Percentiles rank a stretch among this genome's conserved stretches.
Evolutionary conservation across 106 monocot genomes (phyloP).

Genomic region (Vanilla planifolia): DNA sequence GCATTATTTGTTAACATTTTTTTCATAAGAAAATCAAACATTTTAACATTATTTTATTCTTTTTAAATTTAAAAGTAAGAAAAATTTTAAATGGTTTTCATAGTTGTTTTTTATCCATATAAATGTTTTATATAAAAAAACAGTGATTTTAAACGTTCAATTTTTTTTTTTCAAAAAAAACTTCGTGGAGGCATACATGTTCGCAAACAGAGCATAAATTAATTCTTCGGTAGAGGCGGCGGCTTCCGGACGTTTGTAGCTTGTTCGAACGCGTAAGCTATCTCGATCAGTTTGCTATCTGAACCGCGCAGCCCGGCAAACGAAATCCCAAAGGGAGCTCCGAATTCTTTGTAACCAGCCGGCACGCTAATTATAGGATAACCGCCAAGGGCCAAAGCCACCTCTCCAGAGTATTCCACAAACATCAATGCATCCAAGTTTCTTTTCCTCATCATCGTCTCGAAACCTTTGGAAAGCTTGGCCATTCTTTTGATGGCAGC

Average conservation of each 20-base stretch:
- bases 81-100: too few relatives aligned
- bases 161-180: too few relatives aligned
- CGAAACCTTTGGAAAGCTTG: conserved; percentile 37
- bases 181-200: too few relatives aligned
- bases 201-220: too few relatives aligned
- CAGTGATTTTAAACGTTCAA: too few relatives aligned
- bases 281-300: conserved; percentile 65
- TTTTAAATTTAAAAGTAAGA: too few relatives aligned
- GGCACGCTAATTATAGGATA: conserved; percentile 71
- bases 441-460: conserved; percentile 50
- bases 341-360: conserved; percentile 42
- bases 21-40: too few relatives aligned
- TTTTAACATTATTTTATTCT: too few relatives aligned
- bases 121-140: too few relatives aligned
- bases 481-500: conserved; percentile 25
- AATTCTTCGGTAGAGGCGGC: too few relatives aligned
- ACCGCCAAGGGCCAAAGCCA: conserved; percentile 50
- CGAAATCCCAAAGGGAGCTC: conserved; percentile 51
- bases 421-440: conserved; percentile 59
- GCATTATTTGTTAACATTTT: too few relatives aligned
- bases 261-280: conserved; percentile 73
- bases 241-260: conserved; percentile 37
- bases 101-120: too few relatives aligned
- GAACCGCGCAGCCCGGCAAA: conserved; percentile 66
- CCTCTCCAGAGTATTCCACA: conserved; percentile 1